Evolutionary conservation across 2,329 filamentous ascomycete genomes (phyloP).

Genomic region (Parastagonospora avenae): DNA sequence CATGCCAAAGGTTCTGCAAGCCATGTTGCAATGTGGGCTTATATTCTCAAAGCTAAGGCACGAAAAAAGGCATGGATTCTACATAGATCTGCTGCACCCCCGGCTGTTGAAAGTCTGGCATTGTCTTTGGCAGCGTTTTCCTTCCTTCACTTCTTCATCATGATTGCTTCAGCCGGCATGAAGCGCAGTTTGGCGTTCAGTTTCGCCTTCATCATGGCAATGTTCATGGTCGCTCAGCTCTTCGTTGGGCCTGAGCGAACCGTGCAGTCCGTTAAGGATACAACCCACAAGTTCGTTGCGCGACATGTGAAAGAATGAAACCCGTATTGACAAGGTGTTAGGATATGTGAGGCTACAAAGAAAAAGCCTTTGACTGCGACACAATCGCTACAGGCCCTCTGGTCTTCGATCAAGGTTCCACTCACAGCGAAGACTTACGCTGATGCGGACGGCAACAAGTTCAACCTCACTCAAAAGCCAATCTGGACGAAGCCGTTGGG

Average conservation of each 20-base stretch:
- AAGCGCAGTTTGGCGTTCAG: background rate
- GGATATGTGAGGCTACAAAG: too few relatives aligned
- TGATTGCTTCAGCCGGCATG: background rate
- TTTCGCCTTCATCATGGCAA: background rate
- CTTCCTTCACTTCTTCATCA: background rate
- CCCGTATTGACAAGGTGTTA: too few relatives aligned
- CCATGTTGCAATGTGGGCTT: too few relatives aligned
- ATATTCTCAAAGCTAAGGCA: too few relatives aligned
- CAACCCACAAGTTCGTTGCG: background rate
- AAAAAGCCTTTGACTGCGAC: too few relatives aligned
- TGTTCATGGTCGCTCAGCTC: background rate
- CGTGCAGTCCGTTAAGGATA: background rate
- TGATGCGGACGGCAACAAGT: background rate
- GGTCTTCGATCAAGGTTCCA: background rate
- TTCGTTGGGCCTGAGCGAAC: constrained; percentile 2
- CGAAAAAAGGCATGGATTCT: too few relatives aligned
- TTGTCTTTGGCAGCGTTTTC: too few relatives aligned
- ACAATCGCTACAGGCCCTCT: too few relatives aligned
- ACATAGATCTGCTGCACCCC: too few relatives aligned
- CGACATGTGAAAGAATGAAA: too few relatives aligned
- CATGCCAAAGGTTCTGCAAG: too few relatives aligned
- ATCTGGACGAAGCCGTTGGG: background rate
- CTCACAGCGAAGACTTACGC: background rate
- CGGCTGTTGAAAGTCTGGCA: too few relatives aligned
- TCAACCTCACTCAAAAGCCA: background rate